Evolutionary conservation across 2,329 filamentous ascomycete genomes (phyloP), one percentile per base, ranked within the genome.

Genomic region (Teratosphaeria viscida): DNA sequence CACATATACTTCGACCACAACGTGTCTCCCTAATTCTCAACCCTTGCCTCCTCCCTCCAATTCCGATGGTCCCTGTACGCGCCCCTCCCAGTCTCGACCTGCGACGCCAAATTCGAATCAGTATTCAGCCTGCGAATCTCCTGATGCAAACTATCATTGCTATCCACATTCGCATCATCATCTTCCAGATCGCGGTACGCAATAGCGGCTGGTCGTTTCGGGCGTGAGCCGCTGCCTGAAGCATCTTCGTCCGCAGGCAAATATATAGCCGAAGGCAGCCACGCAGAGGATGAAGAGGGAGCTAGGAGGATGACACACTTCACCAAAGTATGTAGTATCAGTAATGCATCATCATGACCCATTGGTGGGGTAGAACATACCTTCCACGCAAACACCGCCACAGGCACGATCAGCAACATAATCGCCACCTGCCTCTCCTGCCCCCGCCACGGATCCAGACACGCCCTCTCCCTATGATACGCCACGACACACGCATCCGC

Each of bases 321-420:
- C n/a, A 12, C 52, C 29, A 34, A 12, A 55, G 12, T 19, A 19
- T 19, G 19, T n/a, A 37, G 53, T 32, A 34, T 23, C 55, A 47
- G 43, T n/a, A 6, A 12, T 23, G 35, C 23, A 23, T 23, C 23
- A 23, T 23, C 23, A 23, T 23, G 23, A 23, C 35, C 11, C 7
- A 53, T 32, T 8, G 53, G 29, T 32, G 27, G 14, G 3, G 11
- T 2, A 27, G 39, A 43, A 63, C 74, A 58, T 65, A 84, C 83
- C 78, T 86, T 82, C 59, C 85, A 74, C 5, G 83, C 54, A 5
- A 80, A 83, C 5, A 83, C 79, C 0, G 74, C 70, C 0, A 84
- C 52, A 0, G 81, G 79, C 29, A 86, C 78, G 0, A 74, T 76
- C 55, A 88, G 76, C 47, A 85, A 76, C 23, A 85, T 66, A 0